Conservation (phyloP, 2,329 filamentous ascomycete genomes). For the Lecanicillium sp. region DNA sequence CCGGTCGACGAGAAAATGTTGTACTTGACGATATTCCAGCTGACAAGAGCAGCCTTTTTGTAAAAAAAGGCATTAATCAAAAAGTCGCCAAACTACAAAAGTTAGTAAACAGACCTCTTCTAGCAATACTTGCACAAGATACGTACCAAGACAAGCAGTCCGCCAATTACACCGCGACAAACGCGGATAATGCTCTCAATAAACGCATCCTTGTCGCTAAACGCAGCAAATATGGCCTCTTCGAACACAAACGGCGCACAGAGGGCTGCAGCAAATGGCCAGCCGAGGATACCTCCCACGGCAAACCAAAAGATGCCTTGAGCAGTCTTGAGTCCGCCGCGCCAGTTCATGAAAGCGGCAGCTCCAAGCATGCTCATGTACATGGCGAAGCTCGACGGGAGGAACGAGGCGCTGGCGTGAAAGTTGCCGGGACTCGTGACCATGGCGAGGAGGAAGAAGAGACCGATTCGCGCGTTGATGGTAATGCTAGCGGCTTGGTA, state of each 20-base stretch:
- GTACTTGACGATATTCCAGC: conserved; percentile 91
- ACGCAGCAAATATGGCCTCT: conserved; percentile 52
- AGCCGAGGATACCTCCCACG: conserved; percentile 75
- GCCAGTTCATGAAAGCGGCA: conserved; percentile 85
- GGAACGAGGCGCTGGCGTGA: conserved; percentile 75
- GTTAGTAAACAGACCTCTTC: background rate
- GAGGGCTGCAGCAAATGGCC: conserved; percentile 87
- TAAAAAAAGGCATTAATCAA: conserved; percentile 79
- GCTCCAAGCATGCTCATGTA: conserved; percentile 82
- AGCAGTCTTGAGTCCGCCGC: conserved; percentile 67
- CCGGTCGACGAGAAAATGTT: conserved; percentile 80
- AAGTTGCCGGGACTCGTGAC: conserved; percentile 86
- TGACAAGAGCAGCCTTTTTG: conserved; percentile 64
- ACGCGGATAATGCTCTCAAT: conserved; percentile 53
- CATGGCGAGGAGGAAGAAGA: conserved; percentile 73
- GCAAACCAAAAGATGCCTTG: conserved; percentile 88
- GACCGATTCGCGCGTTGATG: conserved; percentile 73
- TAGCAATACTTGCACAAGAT: background rate
- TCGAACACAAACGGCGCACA: conserved; percentile 74
- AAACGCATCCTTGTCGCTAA: conserved; percentile 50
- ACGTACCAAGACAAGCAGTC: conserved; percentile 61
- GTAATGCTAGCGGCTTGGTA: conserved; percentile 69
- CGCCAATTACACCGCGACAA: conserved; percentile 57
- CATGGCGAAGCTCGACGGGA: conserved; percentile 97
- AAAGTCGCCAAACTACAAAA: conserved; percentile 55